These are phyloP conservation scores for Saccharomycopsis schoenii DNA, from an alignment of 805 yeast species.

Conservation along the genomic window DNA sequence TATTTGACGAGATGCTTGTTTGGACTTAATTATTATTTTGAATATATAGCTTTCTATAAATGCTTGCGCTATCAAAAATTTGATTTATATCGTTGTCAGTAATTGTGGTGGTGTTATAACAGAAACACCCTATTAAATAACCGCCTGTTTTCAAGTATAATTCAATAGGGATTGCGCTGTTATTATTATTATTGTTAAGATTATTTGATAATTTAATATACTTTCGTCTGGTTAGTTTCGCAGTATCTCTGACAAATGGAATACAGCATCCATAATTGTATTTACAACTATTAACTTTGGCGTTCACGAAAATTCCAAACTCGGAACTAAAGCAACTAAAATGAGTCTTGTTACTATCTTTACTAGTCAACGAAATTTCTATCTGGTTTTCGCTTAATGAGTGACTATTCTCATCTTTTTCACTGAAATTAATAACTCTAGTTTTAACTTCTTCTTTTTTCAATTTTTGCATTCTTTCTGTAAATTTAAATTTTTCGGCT, in stretches of 20 bases:
- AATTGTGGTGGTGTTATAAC: constrained; percentile 25
- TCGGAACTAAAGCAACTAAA: constrained; percentile 39
- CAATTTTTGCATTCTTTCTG: constrained; percentile 28
- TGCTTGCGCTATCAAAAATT: constrained; percentile 36
- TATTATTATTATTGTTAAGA: background rate
- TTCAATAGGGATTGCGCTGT: constrained; percentile 25
- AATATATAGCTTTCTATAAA: constrained; percentile 30
- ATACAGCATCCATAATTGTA: constrained; percentile 42
- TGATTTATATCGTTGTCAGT: constrained; percentile 33
- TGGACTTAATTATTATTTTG: background rate
- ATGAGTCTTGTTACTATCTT: constrained; percentile 29
- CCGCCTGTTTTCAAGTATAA: constrained; percentile 44
- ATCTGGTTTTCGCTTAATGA: constrained; percentile 20
- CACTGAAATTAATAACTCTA: constrained; percentile 36
- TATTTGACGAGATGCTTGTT: too few species aligned
- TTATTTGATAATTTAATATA: constrained; percentile 17
- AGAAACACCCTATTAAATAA: constrained; percentile 39
- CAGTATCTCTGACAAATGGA: constrained; percentile 38
- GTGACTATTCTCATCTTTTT: constrained; percentile 12
- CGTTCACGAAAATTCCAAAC: constrained; percentile 38
- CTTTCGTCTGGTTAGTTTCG: constrained; percentile 35
- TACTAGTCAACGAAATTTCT: background rate
- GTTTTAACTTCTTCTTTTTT: constrained; percentile 34
- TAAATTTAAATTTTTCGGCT: constrained; percentile 33
- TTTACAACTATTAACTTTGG: constrained; percentile 24